These are phyloP conservation scores for Theobroma cacao DNA, from an alignment of 345 rosid genomes.

Conservation along the genomic window DNA sequence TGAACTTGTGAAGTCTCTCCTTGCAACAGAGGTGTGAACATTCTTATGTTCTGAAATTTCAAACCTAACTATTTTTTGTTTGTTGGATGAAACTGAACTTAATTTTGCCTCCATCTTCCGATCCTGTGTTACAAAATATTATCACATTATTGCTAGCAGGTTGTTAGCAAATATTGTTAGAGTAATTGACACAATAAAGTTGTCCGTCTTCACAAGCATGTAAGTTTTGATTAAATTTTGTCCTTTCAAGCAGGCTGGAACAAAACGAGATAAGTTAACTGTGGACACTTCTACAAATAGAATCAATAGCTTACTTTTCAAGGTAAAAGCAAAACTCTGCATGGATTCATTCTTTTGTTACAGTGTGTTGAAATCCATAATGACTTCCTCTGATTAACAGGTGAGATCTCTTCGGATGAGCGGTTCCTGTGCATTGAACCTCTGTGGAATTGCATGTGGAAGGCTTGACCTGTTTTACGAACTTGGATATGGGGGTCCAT, in stretches of 20 bases:
- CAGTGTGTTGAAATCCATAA: background rate
- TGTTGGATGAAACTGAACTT: background rate
- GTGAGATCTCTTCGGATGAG: conserved; percentile 90
- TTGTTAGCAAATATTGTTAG: background rate
- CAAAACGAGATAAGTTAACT: conserved; percentile 71
- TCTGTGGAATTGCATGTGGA: conserved; percentile 90
- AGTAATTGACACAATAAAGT: background rate
- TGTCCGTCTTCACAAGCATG: background rate
- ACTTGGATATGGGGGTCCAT: conserved; percentile 88
- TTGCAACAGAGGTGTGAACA: conserved; percentile 67
- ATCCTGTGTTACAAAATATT: background rate
- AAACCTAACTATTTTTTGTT: background rate
- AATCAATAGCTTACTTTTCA: conserved; percentile 73
- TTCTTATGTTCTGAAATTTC: background rate
- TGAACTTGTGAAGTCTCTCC: conserved; percentile 82
- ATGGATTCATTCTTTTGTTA: background rate
- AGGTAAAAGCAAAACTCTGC: conserved; percentile 44
- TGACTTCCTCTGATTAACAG: conserved; percentile 38
- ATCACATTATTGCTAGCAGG: background rate
- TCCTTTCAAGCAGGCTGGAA: conserved; percentile 60
- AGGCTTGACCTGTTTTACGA: conserved; percentile 82
- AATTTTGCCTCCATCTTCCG: background rate
- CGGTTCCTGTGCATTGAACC: conserved; percentile 95
- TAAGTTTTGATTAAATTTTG: conserved; percentile 20
- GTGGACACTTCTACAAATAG: conserved; percentile 69